Evolutionary conservation across 371 early-diverging fungal species (phyloP).

Genomic region (Capillidium rhysosporum): DNA sequence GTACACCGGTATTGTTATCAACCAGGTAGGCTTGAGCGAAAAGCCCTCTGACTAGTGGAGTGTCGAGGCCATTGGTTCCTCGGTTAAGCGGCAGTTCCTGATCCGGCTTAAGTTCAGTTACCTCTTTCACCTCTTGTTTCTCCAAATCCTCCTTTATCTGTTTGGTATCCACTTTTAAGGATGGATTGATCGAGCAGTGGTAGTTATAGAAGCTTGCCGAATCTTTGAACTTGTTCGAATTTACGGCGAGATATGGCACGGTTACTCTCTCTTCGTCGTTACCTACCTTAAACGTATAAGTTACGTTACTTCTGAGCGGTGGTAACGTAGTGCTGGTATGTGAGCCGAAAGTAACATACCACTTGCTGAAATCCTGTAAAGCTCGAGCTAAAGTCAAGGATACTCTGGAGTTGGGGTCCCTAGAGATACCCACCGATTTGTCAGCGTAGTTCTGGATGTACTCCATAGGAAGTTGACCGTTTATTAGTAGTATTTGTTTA

Average conservation of each 20-base stretch:
- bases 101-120: neutral
- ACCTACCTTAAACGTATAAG: neutral
- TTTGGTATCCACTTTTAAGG: neutral
- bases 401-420: neutral
- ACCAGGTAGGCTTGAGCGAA: neutral
- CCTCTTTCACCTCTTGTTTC: neutral
- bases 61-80: neutral
- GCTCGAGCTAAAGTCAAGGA: neutral
- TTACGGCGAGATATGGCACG: neutral
- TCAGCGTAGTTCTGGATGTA: neutral
- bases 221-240: neutral
- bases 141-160: neutral
- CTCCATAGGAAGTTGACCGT: neutral
- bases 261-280: neutral
- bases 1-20: neutral
- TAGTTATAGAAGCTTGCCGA: neutral
- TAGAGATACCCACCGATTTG: neutral
- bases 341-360: neutral
- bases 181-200: neutral
- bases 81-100: neutral
- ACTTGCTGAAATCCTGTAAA: neutral
- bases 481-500: neutral
- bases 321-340: neutral
- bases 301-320: neutral
- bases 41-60: neutral